Evolutionary conservation across 345 rosid genomes (phyloP).

Genomic region (Clarkia xantiana): DNA sequence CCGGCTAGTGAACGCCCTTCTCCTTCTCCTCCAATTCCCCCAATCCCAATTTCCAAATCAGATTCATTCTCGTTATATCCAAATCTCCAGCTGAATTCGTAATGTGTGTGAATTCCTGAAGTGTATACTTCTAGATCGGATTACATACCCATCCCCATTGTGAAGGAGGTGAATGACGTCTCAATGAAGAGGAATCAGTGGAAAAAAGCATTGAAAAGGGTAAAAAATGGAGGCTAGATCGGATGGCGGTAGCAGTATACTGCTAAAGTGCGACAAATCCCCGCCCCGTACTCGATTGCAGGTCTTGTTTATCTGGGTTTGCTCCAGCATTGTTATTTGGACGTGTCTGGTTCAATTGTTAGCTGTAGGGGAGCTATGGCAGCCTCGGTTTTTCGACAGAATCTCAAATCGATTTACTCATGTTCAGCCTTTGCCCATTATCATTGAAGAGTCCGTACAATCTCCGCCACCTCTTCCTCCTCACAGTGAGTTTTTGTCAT

Average conservation of each 20-base stretch:
- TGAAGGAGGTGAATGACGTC: slow-evolving; percentile 36
- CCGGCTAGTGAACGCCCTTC: neutral
- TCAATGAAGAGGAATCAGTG: slow-evolving; percentile 29
- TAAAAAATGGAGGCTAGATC: slow-evolving; percentile 71
- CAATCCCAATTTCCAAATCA: too few relatives aligned
- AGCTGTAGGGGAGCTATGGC: slow-evolving; percentile 85
- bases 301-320: slow-evolving; percentile 76
- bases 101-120: too few relatives aligned
- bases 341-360: slow-evolving; percentile 91
- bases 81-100: too few relatives aligned
- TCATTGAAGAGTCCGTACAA: slow-evolving; percentile 18
- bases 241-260: slow-evolving; percentile 30
- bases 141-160: neutral
- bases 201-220: slow-evolving; percentile 23
- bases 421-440: slow-evolving; percentile 20
- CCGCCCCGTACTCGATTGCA: slow-evolving; percentile 54
- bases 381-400: slow-evolving; percentile 38
- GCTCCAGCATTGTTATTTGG: slow-evolving; percentile 89
- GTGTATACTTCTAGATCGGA: too few relatives aligned
- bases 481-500: slow-evolving; percentile 25
- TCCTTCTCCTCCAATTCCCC: too few relatives aligned
- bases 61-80: too few relatives aligned
- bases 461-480: slow-evolving; percentile 37
- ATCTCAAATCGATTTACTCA: slow-evolving; percentile 33
- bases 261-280: slow-evolving; percentile 47